Percentiles rank a stretch among this genome's conserved stretches.
Evolutionary conservation across 148 eudicot genomes (phyloP).

Genomic region (Fallopia convolvulus): DNA sequence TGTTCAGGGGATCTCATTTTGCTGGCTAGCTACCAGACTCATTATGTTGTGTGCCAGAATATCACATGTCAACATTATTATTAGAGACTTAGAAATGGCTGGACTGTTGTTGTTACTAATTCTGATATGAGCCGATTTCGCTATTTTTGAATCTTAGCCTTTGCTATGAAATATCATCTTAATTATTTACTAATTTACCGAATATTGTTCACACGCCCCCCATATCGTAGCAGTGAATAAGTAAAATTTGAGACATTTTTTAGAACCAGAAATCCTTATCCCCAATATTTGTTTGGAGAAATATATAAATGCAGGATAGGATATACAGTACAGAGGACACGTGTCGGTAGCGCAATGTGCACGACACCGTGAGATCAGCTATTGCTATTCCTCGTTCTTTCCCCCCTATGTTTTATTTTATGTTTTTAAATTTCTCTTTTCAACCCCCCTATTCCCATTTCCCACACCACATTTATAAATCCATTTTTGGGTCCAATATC

Average conservation of each 20-base stretch:
- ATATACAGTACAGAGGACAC: background rate
- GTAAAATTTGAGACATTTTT: no score
- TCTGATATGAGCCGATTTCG: background rate
- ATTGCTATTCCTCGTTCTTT: background rate
- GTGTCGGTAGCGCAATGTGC: slow-evolving; percentile 14
- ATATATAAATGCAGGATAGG: background rate
- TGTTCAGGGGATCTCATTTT: no score
- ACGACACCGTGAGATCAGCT: slow-evolving; percentile 4
- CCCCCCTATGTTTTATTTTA: background rate
- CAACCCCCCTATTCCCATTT: background rate
- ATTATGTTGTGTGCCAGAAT: background rate
- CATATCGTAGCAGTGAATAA: no score
- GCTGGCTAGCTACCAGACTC: no score
- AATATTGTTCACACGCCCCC: no score
- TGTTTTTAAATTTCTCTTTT: background rate
- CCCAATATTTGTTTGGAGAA: background rate
- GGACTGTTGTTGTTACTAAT: background rate
- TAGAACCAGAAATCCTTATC: background rate
- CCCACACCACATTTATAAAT: background rate
- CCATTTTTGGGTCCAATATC: background rate
- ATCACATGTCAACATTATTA: background rate
- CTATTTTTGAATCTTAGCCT: background rate
- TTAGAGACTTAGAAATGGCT: background rate
- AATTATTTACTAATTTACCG: no score
- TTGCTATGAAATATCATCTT: background rate